Conservation (phyloP, 2,329 filamentous ascomycete genomes). For the Phoma sp. region DNA sequence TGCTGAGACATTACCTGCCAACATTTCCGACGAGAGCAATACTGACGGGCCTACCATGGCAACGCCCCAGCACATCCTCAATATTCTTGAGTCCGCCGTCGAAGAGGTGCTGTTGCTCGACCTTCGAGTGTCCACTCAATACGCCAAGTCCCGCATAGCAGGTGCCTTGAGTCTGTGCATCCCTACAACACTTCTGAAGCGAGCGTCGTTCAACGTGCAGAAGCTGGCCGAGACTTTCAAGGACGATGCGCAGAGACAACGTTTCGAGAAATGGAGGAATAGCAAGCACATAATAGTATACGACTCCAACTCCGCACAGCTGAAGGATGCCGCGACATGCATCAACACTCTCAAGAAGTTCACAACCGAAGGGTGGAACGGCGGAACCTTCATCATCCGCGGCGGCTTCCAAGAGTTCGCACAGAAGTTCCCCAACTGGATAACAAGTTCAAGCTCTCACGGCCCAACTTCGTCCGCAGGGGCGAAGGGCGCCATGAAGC, state of each 20-base stretch:
- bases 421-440: constrained; percentile 66
- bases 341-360: constrained; percentile 95
- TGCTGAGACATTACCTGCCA: constrained; percentile 55
- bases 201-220: constrained; percentile 85
- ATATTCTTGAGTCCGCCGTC: constrained; percentile 54
- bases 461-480: constrained; percentile 30
- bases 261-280: constrained; percentile 77
- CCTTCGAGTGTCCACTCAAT: constrained; percentile 85
- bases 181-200: constrained; percentile 89
- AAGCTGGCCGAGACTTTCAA: constrained; percentile 90
- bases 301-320: constrained; percentile 75
- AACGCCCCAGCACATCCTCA: constrained; percentile 56
- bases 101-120: constrained; percentile 75
- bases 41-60: constrained; percentile 49
- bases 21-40: constrained; percentile 30
- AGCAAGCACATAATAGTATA: constrained; percentile 85
- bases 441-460: constrained; percentile 54
- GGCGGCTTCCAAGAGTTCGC: constrained; percentile 83
- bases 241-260: constrained; percentile 68
- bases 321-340: constrained; percentile 80
- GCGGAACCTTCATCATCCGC: constrained; percentile 74
- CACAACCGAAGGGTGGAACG: constrained; percentile 78
- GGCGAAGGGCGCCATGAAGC: constrained; percentile 30
- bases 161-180: constrained; percentile 93
- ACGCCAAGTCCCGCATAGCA: constrained; percentile 72